Evolutionary conservation across 192 early-diverging fungal species (phyloP).

Genomic region (Coemansia sp.): DNA sequence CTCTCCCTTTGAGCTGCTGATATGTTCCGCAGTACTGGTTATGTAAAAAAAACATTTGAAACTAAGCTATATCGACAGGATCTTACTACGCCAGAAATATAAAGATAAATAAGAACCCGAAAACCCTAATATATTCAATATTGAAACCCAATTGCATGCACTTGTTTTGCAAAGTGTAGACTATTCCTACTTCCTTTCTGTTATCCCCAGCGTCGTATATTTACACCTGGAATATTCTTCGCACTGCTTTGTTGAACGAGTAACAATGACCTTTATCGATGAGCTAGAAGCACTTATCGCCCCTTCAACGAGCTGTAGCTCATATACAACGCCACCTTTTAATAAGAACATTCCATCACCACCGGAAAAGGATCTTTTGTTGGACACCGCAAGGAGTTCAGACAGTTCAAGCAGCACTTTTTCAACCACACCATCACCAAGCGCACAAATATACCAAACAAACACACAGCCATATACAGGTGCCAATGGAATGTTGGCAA

Average conservation of each 20-base stretch:
- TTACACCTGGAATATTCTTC: neutral
- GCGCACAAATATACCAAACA: neutral
- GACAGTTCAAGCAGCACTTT: neutral
- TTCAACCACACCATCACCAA: neutral
- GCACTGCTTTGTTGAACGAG: neutral
- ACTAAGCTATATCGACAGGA: no score
- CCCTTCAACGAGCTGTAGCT: neutral
- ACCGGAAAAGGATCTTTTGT: neutral
- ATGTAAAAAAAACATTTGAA: no score
- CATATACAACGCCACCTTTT: neutral
- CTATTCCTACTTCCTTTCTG: neutral
- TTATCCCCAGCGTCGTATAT: neutral
- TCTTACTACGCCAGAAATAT: no score
- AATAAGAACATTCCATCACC: neutral
- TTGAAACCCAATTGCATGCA: no score
- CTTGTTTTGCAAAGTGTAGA: no score
- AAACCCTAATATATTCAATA: no score
- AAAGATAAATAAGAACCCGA: no score
- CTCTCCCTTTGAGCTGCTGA: no score
- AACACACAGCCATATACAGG: neutral
- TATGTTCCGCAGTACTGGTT: no score
- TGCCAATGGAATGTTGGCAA: neutral
- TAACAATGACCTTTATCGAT: neutral
- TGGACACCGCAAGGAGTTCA: neutral
- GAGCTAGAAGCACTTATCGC: constrained; percentile 6